Conservation (phyloP, 176 grass and related monocot genomes). For the Eleusine coracana region DNA sequence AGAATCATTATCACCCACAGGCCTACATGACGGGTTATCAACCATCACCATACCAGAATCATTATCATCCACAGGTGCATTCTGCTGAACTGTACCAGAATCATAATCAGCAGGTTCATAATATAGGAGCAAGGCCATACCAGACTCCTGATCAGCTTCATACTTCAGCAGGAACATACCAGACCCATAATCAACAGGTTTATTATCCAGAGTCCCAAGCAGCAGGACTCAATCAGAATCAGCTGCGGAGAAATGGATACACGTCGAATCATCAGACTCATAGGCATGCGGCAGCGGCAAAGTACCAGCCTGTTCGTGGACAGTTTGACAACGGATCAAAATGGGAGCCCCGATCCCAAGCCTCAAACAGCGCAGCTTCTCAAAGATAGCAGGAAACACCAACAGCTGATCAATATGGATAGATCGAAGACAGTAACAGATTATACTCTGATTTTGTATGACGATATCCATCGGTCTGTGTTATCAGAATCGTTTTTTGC, state of each 20-base stretch:
- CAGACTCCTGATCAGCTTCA: not conserved
- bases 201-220: not conserved
- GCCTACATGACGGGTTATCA: not conserved
- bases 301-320: conserved; percentile 33
- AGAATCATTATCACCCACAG: not conserved
- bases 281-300: not conserved
- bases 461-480: not conserved
- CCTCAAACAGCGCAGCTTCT: conserved; percentile 5
- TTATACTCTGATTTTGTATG: conserved; percentile 1
- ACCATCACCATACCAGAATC: conserved; percentile 11
- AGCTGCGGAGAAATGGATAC: conserved; percentile 16
- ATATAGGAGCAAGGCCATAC: not conserved
- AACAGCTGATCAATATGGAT: not conserved
- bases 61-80: conserved; percentile 3
- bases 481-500: not conserved
- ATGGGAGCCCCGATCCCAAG: conserved; percentile 17
- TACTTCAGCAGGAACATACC: not conserved
- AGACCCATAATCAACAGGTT: conserved; percentile 3
- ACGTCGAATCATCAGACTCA: not conserved
- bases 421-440: not conserved
- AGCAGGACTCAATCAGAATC: conserved; percentile 19
- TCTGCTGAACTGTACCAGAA: conserved; percentile 8
- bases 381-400: conserved; percentile 10
- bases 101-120: not conserved
- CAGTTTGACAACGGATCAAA: conserved; percentile 20